phyloP scores from a whole-genome alignment of 2,329 filamentous ascomycete species.

The Apiospora hydei region DNA sequence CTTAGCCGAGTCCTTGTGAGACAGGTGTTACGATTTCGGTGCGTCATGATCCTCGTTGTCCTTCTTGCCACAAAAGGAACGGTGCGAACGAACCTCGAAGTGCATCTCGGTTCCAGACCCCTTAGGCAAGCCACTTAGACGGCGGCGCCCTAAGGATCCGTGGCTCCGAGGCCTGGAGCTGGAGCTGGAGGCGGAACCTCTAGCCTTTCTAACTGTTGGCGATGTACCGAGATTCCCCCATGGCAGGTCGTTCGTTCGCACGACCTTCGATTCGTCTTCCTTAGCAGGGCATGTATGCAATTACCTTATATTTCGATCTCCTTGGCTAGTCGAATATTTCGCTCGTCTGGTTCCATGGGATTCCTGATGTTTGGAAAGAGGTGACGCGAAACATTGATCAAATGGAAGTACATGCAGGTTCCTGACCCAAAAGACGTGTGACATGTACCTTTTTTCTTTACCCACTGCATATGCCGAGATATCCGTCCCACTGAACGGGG shows the following conservation, averaged over 20 bases:
- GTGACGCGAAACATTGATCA: conserved; percentile 1
- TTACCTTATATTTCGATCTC: conserved; percentile 9
- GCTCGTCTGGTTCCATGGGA: not conserved
- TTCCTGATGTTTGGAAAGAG: not conserved
- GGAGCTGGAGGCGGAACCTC: not conserved
- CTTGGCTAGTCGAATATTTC: not conserved
- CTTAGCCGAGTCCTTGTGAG: conserved; percentile 10
- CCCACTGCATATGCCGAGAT: conserved; percentile 20
- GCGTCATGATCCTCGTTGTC: conserved; percentile 5
- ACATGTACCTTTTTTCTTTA: conserved; percentile 1
- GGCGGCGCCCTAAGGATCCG: not conserved
- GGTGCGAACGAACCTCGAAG: not conserved
- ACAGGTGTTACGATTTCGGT: not conserved
- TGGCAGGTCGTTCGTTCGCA: not conserved
- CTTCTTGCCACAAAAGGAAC: not conserved
- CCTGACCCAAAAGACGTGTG: conserved; percentile 5
- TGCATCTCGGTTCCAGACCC: not conserved
- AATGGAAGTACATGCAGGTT: not conserved
- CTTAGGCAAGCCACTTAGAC: not conserved
- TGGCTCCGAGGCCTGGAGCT: not conserved
- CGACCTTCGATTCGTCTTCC: not conserved
- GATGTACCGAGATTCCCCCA: conserved; percentile 14
- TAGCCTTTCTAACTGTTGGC: not conserved
- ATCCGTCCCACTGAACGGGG: conserved; percentile 9
- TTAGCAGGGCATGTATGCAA: not conserved